Conservation (phyloP, 768 basidiomycete genomes). For the Sarcomyxa edulis region DNA sequence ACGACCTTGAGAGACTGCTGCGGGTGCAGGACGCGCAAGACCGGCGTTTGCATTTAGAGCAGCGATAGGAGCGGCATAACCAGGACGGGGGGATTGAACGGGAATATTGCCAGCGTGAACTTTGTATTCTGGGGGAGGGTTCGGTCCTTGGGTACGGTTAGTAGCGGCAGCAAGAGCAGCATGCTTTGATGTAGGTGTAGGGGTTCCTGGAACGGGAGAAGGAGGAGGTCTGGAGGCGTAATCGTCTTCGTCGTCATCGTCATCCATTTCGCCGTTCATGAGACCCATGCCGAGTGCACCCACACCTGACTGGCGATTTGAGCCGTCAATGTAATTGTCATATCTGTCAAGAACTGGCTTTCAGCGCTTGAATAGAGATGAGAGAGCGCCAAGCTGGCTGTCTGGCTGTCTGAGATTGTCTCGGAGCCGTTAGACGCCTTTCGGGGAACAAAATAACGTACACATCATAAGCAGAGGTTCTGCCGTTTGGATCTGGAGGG, state of each 20-base stretch:
- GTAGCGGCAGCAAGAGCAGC: constrained; percentile 5
- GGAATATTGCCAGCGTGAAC: constrained; percentile 17
- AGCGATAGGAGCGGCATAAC: constrained; percentile 67
- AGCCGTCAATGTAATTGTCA: constrained; percentile 45
- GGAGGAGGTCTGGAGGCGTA: constrained; percentile 12
- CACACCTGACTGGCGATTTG: constrained; percentile 43
- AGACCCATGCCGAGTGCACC: constrained; percentile 47
- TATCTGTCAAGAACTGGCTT: constrained; percentile 51
- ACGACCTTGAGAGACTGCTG: constrained; percentile 30
- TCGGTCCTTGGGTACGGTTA: constrained; percentile 6
- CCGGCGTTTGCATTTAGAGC: too few relatives aligned
- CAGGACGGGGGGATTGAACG: constrained; percentile 68
- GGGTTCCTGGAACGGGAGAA: constrained; percentile 8
- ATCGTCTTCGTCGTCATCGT: constrained; percentile 38
- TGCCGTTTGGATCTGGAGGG: constrained; percentile 46
- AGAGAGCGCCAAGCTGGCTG: too few relatives aligned
- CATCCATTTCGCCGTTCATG: constrained; percentile 37
- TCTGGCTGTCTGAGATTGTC: too few relatives aligned
- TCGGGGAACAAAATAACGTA: constrained; percentile 29
- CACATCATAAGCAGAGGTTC: constrained; percentile 66
- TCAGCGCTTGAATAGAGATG: too few relatives aligned
- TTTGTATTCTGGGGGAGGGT: constrained; percentile 6
- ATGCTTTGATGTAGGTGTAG: constrained; percentile 21
- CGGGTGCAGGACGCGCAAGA: constrained; percentile 43
- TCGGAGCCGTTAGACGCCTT: too few relatives aligned